Base-by-base conservation (phyloP, 2,329 filamentous ascomycete species). In the Cladosporium oxysporum region DNA sequence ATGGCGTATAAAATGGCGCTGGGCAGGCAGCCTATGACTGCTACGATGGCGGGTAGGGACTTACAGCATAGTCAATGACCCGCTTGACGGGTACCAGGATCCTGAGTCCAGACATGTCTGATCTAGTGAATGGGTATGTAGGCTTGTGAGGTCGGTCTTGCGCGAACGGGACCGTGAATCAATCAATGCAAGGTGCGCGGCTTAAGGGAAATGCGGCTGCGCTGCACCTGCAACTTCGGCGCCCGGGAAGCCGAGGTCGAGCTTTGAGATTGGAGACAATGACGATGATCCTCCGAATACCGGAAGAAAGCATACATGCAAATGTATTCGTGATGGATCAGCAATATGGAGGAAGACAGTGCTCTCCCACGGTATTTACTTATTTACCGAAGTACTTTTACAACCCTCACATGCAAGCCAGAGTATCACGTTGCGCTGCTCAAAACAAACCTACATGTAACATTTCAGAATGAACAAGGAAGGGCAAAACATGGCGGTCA, bases 1-100 rank as follows among this genome's bases (percentile, higher is more conserved):
- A n/a, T 31, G 47, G 10, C 21, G 37, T 35, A n/a, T 58, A 50
- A 66, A 57, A 59, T 55, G 55, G 44, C 58, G 52, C 23, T 21
- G 44, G 28, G 21, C 16, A 53, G 50, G 21, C 16, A 53, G 50
- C 23, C 50, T 44, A 35, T 65, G 66, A 41, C 35, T 31, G 53
- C 62, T 66, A 28, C 18, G 18, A 16, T 10, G 2, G 31, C 5
- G n/a, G 23, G 58, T 44, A 35, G 23, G n/a, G n/a, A 71, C 79
- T 58, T 79, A 85, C 83, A 58, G 84, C 83, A 79, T 86, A 86
- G 81, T 85, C 84, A 76, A 86, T 84, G 69, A 85, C 84, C 76
- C 83, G 81, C 77, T 86, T 86, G 58, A 86, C 78, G 70, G 84
- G 84, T 41, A 86, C 84, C 69, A 86, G 77, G 72, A 86, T 84